Evolutionary conservation across 371 early-diverging fungal species (phyloP).

Genomic region (Rhizopus stolonifer): DNA sequence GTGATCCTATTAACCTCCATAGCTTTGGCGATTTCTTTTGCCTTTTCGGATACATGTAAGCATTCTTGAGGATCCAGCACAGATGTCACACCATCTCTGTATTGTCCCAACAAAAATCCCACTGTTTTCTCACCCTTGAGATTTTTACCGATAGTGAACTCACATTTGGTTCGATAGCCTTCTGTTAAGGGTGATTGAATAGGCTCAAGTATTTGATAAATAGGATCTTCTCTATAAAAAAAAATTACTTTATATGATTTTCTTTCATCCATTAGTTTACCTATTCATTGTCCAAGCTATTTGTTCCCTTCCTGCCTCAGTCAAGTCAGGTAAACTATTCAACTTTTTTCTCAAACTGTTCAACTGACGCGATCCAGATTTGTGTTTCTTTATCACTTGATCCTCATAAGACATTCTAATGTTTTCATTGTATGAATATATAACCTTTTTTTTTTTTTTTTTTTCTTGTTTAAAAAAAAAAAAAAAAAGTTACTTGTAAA

Average conservation of each 20-base stretch:
- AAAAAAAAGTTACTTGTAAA: conserved; percentile 34
- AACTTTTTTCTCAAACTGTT: conserved; percentile 26
- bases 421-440: not conserved
- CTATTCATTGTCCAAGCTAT: conserved; percentile 46
- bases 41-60: conserved; percentile 52
- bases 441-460: too few relatives aligned
- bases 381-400: conserved; percentile 29
- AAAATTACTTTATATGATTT: not conserved
- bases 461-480: too few relatives aligned
- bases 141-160: conserved; percentile 73
- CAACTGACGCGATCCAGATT: conserved; percentile 11
- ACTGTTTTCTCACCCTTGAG: conserved; percentile 54
- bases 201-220: conserved; percentile 47
- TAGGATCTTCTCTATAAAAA: conserved; percentile 19
- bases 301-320: conserved; percentile 24
- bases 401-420: conserved; percentile 27
- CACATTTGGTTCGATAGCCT: conserved; percentile 82
- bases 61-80: conserved; percentile 54
- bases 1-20: too few relatives aligned
- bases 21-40: conserved; percentile 52
- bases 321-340: conserved; percentile 20
- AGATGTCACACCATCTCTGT: conserved; percentile 55
- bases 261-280: conserved; percentile 19
- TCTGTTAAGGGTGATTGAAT: conserved; percentile 65
- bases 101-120: conserved; percentile 73